Base-by-base conservation (phyloP, 176 grass and related monocot species). In the Zea luxurians region DNA sequence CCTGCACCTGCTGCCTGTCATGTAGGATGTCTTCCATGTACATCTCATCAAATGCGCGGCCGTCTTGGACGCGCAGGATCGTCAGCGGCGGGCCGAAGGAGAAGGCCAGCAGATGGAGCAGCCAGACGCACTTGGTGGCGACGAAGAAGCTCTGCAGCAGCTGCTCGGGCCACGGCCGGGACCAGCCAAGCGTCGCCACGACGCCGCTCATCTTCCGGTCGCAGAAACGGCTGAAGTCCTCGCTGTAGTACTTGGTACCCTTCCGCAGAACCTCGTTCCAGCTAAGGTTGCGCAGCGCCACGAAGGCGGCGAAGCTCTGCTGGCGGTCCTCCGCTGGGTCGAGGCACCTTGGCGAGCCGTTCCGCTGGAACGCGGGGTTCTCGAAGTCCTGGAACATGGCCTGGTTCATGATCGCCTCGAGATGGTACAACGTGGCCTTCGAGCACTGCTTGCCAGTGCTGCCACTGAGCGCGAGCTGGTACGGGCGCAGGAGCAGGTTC, bases 191-290 rank as follows among this genome's bases (percentile, higher is more conserved):
- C 52, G 84, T 71, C 7, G 96, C 79, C 61, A 89, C 78, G 2
- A 99, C 75, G 88, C 63, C 78, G 83, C 86, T 91, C 96, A 96
- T 99, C 77, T 96, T 99, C 8, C 88, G 78, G 64, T 99, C 96
- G 37, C 96, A 99, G 75, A 96, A 99, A 20, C 79, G 86, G 80
- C 90, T 89, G 53, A 96, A 86, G 42, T 93, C 96, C 64, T 93
- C 92, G 37, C 90, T 92, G 88, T 93, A 89, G 77, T 83, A 89
- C 66, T 87, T 91, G 11, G 90, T 99, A 41, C 96, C 96, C 83
- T 99, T 96, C 57, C 67, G 50, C 40, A 99, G 81, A 35, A 99
- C 96, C 79, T 99, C 96, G 71, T 89, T 91, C 96, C 96, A 99
- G 78, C 90, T 93, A 38, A 96, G 78, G 82, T 96, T 96, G 70